Percentiles rank a stretch among this genome's conserved stretches.
These are phyloP conservation scores for Agaricus subrufescens DNA, from an alignment of 768 basidiomycete genomes.

Conservation along the genomic window DNA sequence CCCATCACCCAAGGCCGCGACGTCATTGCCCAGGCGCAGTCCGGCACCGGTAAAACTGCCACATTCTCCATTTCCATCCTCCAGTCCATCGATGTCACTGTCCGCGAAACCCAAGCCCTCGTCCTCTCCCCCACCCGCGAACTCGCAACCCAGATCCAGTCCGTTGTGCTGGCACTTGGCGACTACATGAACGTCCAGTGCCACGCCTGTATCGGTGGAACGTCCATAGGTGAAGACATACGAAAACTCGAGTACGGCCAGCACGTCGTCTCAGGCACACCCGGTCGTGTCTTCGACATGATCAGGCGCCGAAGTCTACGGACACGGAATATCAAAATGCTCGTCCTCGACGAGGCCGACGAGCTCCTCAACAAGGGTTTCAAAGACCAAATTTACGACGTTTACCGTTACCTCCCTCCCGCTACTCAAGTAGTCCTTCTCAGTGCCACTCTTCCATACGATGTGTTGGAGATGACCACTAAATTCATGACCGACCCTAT, in stretches of 20 bases:
- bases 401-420: slow-evolving; percentile 95
- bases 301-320: slow-evolving; percentile 90
- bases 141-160: slow-evolving; percentile 98
- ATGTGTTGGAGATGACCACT: slow-evolving; percentile 98
- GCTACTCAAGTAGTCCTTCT: slow-evolving; percentile 96
- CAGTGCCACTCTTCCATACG: slow-evolving; percentile 93
- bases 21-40: slow-evolving; percentile 99
- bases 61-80: slow-evolving; percentile 98
- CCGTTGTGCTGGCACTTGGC: slow-evolving; percentile 90
- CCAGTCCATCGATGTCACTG: slow-evolving; percentile 93
- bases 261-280: slow-evolving; percentile 96
- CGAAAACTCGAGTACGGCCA: slow-evolving; percentile 96
- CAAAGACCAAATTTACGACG: slow-evolving; percentile 99
- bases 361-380: slow-evolving; percentile 97
- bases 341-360: slow-evolving; percentile 92
- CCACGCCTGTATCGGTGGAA: slow-evolving; percentile 97
- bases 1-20: slow-evolving; percentile 95
- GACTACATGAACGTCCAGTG: slow-evolving; percentile 99
- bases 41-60: slow-evolving; percentile 99
- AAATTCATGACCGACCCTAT: slow-evolving; percentile 99
- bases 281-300: slow-evolving; percentile 99
- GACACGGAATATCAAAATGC: slow-evolving; percentile 97
- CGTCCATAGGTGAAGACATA: slow-evolving; percentile 96
- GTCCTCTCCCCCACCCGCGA: slow-evolving; percentile 98
- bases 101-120: slow-evolving; percentile 94